phyloP scores from a whole-genome alignment of 768 basidiomycete species.

The Russula emetica region DNA sequence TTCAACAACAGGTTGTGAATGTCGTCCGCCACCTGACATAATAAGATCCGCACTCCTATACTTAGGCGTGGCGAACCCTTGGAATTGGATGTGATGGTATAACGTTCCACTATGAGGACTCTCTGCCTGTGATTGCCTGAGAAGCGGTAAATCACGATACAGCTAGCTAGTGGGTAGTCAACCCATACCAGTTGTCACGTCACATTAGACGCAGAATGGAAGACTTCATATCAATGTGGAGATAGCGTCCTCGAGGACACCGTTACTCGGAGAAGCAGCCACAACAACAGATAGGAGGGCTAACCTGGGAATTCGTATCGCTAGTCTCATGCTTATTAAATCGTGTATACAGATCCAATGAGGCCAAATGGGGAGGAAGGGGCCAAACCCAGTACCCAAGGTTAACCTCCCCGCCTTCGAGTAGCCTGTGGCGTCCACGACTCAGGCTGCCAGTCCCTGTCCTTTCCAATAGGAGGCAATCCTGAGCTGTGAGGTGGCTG shows the following conservation, averaged over 20 bases:
- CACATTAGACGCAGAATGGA: background rate
- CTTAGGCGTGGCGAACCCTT: background rate
- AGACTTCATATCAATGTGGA: background rate
- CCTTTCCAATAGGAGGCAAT: conserved; percentile 7
- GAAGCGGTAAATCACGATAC: background rate
- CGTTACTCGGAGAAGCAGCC: background rate
- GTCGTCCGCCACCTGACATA: background rate
- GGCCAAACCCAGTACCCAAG: background rate
- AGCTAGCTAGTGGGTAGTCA: background rate
- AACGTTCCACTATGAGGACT: background rate
- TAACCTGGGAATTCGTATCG: background rate
- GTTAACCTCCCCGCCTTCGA: conserved; percentile 7
- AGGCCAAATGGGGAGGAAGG: background rate
- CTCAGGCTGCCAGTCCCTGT: conserved; percentile 27
- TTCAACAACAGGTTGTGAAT: background rate
- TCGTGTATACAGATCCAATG: background rate
- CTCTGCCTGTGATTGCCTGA: background rate
- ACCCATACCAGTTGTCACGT: background rate
- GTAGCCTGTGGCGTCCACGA: conserved; percentile 20
- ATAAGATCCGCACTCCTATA: background rate
- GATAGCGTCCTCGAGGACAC: background rate
- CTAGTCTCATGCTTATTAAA: background rate
- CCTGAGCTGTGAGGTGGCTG: background rate
- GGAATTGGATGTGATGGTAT: background rate
- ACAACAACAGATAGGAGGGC: background rate